These are phyloP conservation scores for Geranium incanum DNA, from an alignment of 441 rosid genomes.

Conservation along the genomic window DNA sequence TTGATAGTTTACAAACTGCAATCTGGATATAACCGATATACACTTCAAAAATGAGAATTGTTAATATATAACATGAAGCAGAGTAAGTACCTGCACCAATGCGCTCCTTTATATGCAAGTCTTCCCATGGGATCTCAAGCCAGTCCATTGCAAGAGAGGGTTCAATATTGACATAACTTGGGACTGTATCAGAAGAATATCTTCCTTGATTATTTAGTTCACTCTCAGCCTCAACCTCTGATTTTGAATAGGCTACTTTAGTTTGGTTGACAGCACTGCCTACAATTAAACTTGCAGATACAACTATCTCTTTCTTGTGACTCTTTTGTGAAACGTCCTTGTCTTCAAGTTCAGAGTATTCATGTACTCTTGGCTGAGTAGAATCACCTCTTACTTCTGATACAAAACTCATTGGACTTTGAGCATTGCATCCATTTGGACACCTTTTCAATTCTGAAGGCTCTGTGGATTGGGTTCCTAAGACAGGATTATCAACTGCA, in stretches of 20 bases:
- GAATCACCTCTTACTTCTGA: slow-evolving; percentile 26
- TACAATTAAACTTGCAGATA: slow-evolving; percentile 26
- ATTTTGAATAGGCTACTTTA: slow-evolving; percentile 26
- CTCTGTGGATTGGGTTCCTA: slow-evolving; percentile 26
- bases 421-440: neutral
- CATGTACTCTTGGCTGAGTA: slow-evolving; percentile 22
- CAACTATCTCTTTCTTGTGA: slow-evolving; percentile 31
- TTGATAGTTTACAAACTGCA: neutral
- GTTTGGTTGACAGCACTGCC: slow-evolving; percentile 30
- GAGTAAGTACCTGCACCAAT: slow-evolving; percentile 76
- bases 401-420: neutral
- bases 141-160: slow-evolving; percentile 98
- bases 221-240: slow-evolving; percentile 29
- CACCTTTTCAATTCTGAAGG: slow-evolving; percentile 26
- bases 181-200: slow-evolving; percentile 36
- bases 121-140: slow-evolving; percentile 93
- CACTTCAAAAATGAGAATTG: neutral
- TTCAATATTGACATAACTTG: slow-evolving; percentile 63
- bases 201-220: slow-evolving; percentile 31
- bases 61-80: slow-evolving; percentile 13
- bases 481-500: slow-evolving; percentile 28
- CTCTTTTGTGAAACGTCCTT: slow-evolving; percentile 23
- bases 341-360: slow-evolving; percentile 31
- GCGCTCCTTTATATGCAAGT: slow-evolving; percentile 81
- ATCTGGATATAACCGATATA: neutral